Evolutionary conservation across 2,329 filamentous ascomycete genomes (phyloP), one percentile per base, ranked within the genome.

Genomic region (Fusarium succisae): DNA sequence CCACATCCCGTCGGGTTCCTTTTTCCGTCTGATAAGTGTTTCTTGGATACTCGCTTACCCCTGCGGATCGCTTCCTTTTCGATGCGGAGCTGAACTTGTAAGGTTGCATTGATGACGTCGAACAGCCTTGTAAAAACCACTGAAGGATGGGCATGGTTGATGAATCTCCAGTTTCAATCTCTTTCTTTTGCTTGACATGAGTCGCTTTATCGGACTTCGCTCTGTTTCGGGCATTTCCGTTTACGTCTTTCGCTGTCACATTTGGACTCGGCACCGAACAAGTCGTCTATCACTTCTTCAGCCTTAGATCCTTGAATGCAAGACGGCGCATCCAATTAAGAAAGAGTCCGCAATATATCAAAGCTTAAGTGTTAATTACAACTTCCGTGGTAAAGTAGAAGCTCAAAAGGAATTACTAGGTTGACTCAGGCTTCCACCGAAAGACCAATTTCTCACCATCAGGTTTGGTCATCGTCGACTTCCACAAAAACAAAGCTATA

Each of bases 91-190:
- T 62, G 24, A 44, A 55, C 24, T 24, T 13, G 20, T 5, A 2
- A 15, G 26, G 41, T 47, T 63, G 18, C 53, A 63, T 59, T 30
- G 20, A n/a, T 63, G 54, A 63, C 54, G 41, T 63, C n/a, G 6
- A 10, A 20, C 17, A 44, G 32, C 38, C 15, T n/a, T 38, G 35
- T 12, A 22, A n/a, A n/a, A 12, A n/a, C 41, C 53, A 39, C 26
- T 45, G n/a, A 39, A 39, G 60, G 41, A 60, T 47, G n/a, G 26
- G 60, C 54, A 47, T 47, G n/a, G 6, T 44, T 18, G 22, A 63
- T 47, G 15, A 32, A 22, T 38, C 35, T 28, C 35, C 54, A 60
- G 22, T 39, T 47, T 48, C 41, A 63, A 60, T 47, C 22, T 47
- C 26, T n/a, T 48, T 35, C 7, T 9, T 26, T 2, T 14, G 18